Evolutionary conservation across 192 early-diverging fungal species (phyloP).

Genomic region (Coemansia sp.): DNA sequence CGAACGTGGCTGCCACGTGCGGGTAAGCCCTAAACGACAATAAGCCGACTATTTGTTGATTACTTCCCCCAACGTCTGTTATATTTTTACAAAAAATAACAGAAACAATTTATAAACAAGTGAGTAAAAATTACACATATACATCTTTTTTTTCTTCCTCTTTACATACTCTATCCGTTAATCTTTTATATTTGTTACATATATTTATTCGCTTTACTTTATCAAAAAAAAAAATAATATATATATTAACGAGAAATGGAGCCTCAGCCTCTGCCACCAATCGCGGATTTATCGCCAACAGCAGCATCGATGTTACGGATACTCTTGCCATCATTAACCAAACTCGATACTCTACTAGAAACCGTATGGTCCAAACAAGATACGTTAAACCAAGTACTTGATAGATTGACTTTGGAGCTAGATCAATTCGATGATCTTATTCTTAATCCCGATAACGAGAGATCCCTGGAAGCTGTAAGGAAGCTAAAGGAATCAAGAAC

Average conservation of each 20-base stretch:
- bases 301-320: slow-evolving; percentile 46
- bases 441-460: slow-evolving; percentile 4
- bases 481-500: slow-evolving; percentile 31
- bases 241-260: too few species aligned
- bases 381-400: slow-evolving; percentile 36
- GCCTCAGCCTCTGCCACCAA: background rate
- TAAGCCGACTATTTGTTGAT: too few species aligned
- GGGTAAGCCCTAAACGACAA: too few species aligned
- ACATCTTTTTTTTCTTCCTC: too few species aligned
- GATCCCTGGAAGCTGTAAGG: slow-evolving; percentile 14
- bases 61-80: too few species aligned
- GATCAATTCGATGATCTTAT: slow-evolving; percentile 47
- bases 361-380: slow-evolving; percentile 43
- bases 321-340: slow-evolving; percentile 37
- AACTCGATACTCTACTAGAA: slow-evolving; percentile 34
- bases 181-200: background rate
- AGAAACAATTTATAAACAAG: too few species aligned
- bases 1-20: too few species aligned
- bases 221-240: background rate
- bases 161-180: background rate
- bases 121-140: too few species aligned
- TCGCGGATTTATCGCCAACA: slow-evolving; percentile 4
- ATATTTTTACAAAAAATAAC: too few species aligned
- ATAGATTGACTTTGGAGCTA: slow-evolving; percentile 37
- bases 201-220: background rate